Conservation (phyloP, 192 early-diverging fungal genomes). For the Oehlia diaphana region DNA sequence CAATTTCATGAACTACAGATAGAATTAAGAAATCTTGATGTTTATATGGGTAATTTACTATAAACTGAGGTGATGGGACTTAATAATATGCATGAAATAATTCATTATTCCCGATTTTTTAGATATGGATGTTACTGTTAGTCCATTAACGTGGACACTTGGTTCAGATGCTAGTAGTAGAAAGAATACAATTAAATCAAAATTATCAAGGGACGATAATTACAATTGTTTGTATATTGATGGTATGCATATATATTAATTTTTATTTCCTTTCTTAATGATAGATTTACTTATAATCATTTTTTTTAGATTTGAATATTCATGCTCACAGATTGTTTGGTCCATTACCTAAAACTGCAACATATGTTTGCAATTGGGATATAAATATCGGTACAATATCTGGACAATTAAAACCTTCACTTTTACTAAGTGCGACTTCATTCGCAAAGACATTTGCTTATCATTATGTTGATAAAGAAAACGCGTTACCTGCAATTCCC, state of each 20-base stretch:
- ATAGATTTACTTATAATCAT: background rate
- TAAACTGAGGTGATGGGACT: background rate
- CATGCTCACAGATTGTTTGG: constrained; percentile 71
- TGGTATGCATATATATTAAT: constrained; percentile 35
- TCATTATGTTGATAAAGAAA: constrained; percentile 68
- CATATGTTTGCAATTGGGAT: constrained; percentile 72
- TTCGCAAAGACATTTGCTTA: constrained; percentile 63
- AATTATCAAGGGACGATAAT: constrained; percentile 35
- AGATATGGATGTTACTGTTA: constrained; percentile 61
- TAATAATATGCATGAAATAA: background rate
- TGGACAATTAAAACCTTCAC: constrained; percentile 66
- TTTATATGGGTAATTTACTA: constrained; percentile 56
- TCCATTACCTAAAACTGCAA: constrained; percentile 59
- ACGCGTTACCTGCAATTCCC: constrained; percentile 49
- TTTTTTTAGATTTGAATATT: constrained; percentile 48
- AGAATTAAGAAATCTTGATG: constrained; percentile 61
- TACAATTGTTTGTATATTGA: constrained; percentile 54
- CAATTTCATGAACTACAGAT: constrained; percentile 64
- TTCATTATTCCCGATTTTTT: background rate
- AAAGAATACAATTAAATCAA: constrained; percentile 31
- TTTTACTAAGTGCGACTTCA: constrained; percentile 50
- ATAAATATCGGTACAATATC: constrained; percentile 59
- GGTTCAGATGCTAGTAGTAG: constrained; percentile 30
- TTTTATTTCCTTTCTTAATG: background rate
- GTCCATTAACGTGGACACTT: constrained; percentile 57